Evolutionary conservation across 75 land plant genomes (phyloP), one percentile per base, ranked within the genome.

Genomic region (Selaginella moellendorffii): DNA sequence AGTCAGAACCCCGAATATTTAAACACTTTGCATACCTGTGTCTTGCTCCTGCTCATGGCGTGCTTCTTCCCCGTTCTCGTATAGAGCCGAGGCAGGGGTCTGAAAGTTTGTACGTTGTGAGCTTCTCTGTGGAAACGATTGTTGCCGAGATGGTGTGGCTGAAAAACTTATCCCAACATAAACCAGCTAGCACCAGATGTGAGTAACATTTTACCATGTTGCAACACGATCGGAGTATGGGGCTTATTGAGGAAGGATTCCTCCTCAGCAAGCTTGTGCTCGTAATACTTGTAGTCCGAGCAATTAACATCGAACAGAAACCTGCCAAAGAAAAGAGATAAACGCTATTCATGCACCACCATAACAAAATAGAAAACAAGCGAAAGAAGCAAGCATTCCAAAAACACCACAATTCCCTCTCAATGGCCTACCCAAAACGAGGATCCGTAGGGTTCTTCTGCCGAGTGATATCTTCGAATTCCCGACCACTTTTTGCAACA

Each of bases 401-500:
- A 36, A 36, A 14, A 36, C 46, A 36, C 46, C 5, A 36, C 46
- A 36, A 36, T 36, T 36, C 14, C 46, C 46, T 14, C 46, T 5
- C 46, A 36, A 36, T 36, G 5, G 46, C 77, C 65, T 82, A 95
- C 99, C 84, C 78, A 63, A 93, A 95, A 58, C 90, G 88, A 24
- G 97, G 81, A 61, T 95, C 88, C 31, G 91, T 91, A 63, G 97
- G 97, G 67, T 95, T 95, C 42, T 75, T 90, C 67, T 86, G 86
- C 1, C 99, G 87, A 0, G 99, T 95, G 21, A 90, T 53, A 72
- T 95, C 52, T 76, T 95, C 99, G 75, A 89, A 81, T 61, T 90
- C 86, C 74, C 97, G 79, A 53, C 99, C 99, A 82, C 84, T 77
- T 77, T 90, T 95, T 18, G 99, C 99, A 31, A 95, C 99, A 80